Conservation (phyloP, 768 basidiomycete genomes). For the Hygrophorus pudorinus region DNA sequence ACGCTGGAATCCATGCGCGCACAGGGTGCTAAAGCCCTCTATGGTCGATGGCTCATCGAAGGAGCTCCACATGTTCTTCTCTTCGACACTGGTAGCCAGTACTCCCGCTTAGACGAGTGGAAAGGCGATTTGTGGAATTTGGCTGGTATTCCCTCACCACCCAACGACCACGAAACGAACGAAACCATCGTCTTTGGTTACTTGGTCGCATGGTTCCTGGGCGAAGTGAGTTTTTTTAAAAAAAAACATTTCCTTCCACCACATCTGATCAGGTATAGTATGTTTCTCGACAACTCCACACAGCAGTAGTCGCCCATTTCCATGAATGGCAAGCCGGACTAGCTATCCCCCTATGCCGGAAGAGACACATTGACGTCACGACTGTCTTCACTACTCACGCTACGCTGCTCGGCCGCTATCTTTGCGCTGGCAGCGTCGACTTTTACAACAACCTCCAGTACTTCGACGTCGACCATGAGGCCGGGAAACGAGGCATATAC, state of each 20-base stretch:
- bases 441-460: conserved; percentile 99
- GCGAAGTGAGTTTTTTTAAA: conserved; percentile 56
- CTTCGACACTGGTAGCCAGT: conserved; percentile 89
- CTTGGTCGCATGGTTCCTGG: conserved; percentile 98
- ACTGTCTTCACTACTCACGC: conserved; percentile 99
- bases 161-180: conserved; percentile 96
- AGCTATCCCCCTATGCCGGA: conserved; percentile 89
- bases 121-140: conserved; percentile 98
- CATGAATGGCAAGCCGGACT: conserved; percentile 99
- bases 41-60: conserved; percentile 98
- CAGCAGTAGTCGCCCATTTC: conserved; percentile 93
- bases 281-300: conserved; percentile 66
- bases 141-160: conserved; percentile 94
- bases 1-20: conserved; percentile 77
- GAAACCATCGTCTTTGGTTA: conserved; percentile 97
- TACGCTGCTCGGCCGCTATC: conserved; percentile 94
- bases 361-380: conserved; percentile 95
- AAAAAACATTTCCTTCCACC: neutral
- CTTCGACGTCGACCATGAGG: conserved; percentile 99
- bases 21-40: conserved; percentile 88
- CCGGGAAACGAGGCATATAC: conserved; percentile 98
- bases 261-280: conserved; percentile 38
- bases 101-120: conserved; percentile 92
- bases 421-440: conserved; percentile 96
- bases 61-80: conserved; percentile 91